phyloP scores from a whole-genome alignment of 306 rosid genomes.

The Trifolium pratense region DNA sequence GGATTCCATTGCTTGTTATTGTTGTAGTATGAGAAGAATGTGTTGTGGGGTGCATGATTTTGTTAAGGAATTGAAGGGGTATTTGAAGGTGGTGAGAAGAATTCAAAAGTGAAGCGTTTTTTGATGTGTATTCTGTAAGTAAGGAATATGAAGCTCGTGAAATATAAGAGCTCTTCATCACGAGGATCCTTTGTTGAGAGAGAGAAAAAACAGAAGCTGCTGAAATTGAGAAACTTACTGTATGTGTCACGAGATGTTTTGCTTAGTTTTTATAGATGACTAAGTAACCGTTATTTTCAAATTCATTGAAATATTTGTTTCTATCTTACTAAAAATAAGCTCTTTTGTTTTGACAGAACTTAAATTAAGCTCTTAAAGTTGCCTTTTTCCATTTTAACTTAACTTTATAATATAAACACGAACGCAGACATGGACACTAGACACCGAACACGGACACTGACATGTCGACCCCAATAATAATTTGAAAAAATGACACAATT shows the following conservation, averaged over 20 bases:
- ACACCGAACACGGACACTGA: too few relatives aligned
- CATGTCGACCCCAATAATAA: too few relatives aligned
- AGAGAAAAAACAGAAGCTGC: constrained; percentile 34
- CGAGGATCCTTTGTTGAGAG: constrained; percentile 79
- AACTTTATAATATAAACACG: too few relatives aligned
- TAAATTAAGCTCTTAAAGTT: too few relatives aligned
- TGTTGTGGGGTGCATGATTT: constrained; percentile 50
- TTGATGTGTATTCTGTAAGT: neutral
- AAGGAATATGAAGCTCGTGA: constrained; percentile 87
- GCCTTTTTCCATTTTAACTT: too few relatives aligned
- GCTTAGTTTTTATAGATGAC: constrained; percentile 54
- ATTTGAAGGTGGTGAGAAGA: constrained; percentile 72
- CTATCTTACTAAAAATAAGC: neutral
- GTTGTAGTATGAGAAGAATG: constrained; percentile 17
- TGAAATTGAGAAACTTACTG: constrained; percentile 51
- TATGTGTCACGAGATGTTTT: constrained; percentile 80
- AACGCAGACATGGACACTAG: too few relatives aligned
- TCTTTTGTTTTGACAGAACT: neutral
- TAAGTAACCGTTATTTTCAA: constrained; percentile 52
- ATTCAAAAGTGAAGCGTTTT: constrained; percentile 47
- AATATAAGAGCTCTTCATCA: constrained; percentile 90
- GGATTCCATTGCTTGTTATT: constrained; percentile 56
- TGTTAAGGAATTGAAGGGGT: constrained; percentile 51
- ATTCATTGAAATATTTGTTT: constrained; percentile 42
- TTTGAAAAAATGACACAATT: too few relatives aligned